A percentile compares a stretch with the other conserved stretches of the same genome.
These are phyloP conservation scores for Sapria himalayana DNA, from an alignment of 345 rosid species.

Conservation along the genomic window DNA sequence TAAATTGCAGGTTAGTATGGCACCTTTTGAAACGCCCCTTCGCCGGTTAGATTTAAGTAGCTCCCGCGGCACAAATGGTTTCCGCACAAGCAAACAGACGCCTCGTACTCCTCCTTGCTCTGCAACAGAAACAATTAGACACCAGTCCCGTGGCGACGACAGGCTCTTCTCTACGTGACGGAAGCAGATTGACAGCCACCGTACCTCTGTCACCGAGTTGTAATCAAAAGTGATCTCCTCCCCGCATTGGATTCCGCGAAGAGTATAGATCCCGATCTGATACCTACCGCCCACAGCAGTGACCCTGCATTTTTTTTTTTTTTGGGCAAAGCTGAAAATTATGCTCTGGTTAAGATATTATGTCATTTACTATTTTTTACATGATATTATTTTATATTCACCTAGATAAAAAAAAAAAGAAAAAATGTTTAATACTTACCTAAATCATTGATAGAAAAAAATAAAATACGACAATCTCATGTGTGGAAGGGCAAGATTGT, in stretches of 20 bases:
- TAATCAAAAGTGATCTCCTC: conserved; percentile 98
- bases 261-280: conserved; percentile 88
- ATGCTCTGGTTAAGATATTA: no score
- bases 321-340: no score
- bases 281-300: conserved; percentile 97
- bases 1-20: not conserved
- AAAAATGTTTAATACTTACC: conserved; percentile 4
- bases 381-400: no score
- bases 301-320: conserved; percentile 51
- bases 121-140: conserved; percentile 18
- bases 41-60: conserved; percentile 97
- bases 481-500: not conserved
- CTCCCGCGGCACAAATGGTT: conserved; percentile 99
- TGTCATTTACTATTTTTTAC: no score
- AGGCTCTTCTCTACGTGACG: no score
- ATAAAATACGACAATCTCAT: not conserved
- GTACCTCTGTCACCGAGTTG: conserved; percentile 94
- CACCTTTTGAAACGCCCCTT: conserved; percentile 97
- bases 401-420: no score
- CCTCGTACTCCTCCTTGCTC: conserved; percentile 99
- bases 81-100: conserved; percentile 98
- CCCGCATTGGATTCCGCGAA: conserved; percentile 59
- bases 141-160: no score
- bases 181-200: conserved; percentile 4
- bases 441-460: not conserved